A percentile compares a stretch with the other conserved stretches of the same genome.
phyloP scores from a whole-genome alignment of 2,329 filamentous ascomycete genomes.

The Aaosphaeria pasadenensis region DNA sequence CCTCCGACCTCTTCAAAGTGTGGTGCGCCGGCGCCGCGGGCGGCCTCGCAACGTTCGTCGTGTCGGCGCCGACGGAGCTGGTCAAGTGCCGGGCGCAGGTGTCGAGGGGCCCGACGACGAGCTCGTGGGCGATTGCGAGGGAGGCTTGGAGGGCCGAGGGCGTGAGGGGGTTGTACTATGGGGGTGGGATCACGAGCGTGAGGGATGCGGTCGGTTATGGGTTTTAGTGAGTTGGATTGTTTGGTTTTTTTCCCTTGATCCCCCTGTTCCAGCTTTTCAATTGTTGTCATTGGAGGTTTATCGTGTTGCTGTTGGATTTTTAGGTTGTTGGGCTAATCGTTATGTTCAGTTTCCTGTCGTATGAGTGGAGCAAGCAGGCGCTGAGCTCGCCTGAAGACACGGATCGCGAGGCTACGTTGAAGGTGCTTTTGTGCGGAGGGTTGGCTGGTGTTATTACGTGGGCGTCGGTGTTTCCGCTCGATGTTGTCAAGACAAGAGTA shows the following conservation, averaged over 20 bases:
- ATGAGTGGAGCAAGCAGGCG: slow-evolving; percentile 68
- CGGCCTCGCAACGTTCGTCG: slow-evolving; percentile 79
- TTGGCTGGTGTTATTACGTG: slow-evolving; percentile 85
- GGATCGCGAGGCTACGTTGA: slow-evolving; percentile 53
- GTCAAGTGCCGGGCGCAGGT: slow-evolving; percentile 87
- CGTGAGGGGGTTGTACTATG: slow-evolving; percentile 72
- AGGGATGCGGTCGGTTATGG: slow-evolving; percentile 92
- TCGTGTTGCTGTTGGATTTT: too few relatives aligned
- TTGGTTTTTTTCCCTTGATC: neutral
- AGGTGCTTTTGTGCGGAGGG: slow-evolving; percentile 78
- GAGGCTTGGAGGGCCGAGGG: slow-evolving; percentile 59
- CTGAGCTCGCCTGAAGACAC: slow-evolving; percentile 47
- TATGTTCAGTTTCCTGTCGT: slow-evolving; percentile 73
- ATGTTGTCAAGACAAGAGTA: slow-evolving; percentile 89
- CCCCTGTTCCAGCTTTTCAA: too few relatives aligned
- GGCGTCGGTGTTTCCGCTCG: slow-evolving; percentile 86
- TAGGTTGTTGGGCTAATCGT: neutral
- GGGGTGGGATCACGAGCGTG: slow-evolving; percentile 75
- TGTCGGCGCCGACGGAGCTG: slow-evolving; percentile 86
- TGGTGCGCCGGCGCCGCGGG: slow-evolving; percentile 79
- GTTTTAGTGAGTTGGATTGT: slow-evolving; percentile 64
- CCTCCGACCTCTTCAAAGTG: slow-evolving; percentile 58
- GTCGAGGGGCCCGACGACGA: slow-evolving; percentile 33
- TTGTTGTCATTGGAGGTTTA: too few relatives aligned
- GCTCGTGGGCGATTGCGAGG: slow-evolving; percentile 62